Conservation (phyloP, 2,329 filamentous ascomycete genomes). For the Trichoderma endophyticum region DNA sequence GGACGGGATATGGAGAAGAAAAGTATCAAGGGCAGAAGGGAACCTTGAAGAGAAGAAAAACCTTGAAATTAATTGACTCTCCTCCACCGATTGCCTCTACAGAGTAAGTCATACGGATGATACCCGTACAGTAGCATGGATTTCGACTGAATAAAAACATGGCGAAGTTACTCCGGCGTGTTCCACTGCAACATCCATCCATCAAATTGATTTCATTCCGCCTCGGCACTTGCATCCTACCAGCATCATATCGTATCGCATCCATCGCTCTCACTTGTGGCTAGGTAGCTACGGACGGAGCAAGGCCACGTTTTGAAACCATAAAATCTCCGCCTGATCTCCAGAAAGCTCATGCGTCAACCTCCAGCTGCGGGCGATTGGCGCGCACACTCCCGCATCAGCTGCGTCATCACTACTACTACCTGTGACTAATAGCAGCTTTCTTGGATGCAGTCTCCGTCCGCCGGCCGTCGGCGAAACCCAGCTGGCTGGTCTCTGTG, state of each 20-base stretch:
- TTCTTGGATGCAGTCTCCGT: not conserved
- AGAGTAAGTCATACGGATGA: not conserved
- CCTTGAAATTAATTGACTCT: too few species aligned
- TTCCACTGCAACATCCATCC: not conserved
- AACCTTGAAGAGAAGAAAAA: not conserved
- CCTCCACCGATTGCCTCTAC: not conserved
- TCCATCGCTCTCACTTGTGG: not conserved
- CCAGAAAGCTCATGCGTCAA: not conserved
- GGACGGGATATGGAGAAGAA: not conserved
- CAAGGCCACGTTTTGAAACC: not conserved
- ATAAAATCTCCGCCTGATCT: slow-evolving; percentile 2
- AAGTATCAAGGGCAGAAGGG: not conserved
- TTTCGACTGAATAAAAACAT: too few species aligned
- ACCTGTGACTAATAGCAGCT: not conserved
- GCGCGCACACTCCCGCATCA: not conserved
- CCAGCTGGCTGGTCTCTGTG: not conserved
- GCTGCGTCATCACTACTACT: not conserved
- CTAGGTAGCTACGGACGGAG: not conserved
- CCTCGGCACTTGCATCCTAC: not conserved
- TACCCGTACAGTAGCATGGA: too few species aligned
- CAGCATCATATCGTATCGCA: not conserved
- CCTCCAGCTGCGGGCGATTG: not conserved
- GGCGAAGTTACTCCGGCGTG: not conserved
- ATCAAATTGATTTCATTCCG: not conserved
- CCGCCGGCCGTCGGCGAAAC: not conserved